phyloP scores from a whole-genome alignment of 805 yeast genomes.

The Cyberlindnera maritima region DNA sequence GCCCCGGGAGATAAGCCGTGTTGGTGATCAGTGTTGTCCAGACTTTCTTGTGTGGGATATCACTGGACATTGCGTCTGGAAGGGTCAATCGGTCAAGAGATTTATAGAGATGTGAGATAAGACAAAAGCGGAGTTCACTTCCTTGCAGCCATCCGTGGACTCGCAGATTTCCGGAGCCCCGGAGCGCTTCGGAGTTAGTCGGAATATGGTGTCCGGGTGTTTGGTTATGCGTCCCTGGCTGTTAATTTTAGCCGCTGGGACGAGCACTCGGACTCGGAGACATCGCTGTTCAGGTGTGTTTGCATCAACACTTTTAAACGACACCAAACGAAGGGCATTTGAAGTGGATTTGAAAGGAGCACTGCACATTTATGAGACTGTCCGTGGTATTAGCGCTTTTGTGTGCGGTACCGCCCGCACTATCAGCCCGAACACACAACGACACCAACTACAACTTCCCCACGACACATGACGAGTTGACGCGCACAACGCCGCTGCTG shows the following conservation, averaged over 20 bases:
- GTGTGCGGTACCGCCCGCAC: neutral
- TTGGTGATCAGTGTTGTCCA: slow-evolving; percentile 61
- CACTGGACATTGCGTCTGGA: neutral
- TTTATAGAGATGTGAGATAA: no score
- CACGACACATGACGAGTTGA: neutral
- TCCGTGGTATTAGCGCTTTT: neutral
- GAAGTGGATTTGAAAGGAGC: neutral
- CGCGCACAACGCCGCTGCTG: slow-evolving; percentile 1
- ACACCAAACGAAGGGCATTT: neutral
- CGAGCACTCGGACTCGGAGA: neutral
- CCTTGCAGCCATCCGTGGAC: no score
- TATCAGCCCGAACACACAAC: neutral
- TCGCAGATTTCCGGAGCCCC: no score
- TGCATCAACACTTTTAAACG: no score
- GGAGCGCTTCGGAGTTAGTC: no score
- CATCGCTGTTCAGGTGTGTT: no score
- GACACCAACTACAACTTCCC: slow-evolving; percentile 7
- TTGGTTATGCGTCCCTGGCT: neutral
- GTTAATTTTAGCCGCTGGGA: no score
- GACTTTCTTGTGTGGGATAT: slow-evolving; percentile 24
- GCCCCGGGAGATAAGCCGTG: slow-evolving; percentile 47
- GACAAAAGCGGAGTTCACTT: no score
- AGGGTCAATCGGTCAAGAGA: no score
- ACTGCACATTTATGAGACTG: neutral
- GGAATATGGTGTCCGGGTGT: slow-evolving; percentile 4